These are phyloP conservation scores for Sphaerulina vaccinii DNA, from an alignment of 2,329 filamentous ascomycete species.

Conservation along the genomic window DNA sequence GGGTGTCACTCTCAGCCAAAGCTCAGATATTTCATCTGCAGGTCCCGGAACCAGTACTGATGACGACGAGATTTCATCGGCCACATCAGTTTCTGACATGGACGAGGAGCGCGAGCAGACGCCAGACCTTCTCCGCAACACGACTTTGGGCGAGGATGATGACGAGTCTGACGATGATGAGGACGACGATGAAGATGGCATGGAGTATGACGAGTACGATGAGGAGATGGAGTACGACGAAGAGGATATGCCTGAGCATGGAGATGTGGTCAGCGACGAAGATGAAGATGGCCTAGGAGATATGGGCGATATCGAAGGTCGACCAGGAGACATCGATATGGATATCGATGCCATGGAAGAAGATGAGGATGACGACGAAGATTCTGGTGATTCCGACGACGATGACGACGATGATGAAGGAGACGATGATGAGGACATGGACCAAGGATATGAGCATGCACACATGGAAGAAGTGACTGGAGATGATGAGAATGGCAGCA, in stretches of 20 bases:
- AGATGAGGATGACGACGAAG: constrained; percentile 58
- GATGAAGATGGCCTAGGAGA: constrained; percentile 77
- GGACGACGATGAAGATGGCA: constrained; percentile 74
- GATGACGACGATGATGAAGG: constrained; percentile 58
- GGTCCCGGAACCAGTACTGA: constrained; percentile 64
- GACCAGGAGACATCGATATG: constrained; percentile 68
- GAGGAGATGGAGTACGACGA: constrained; percentile 93
- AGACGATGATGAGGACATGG: constrained; percentile 61
- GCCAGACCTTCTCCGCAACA: constrained; percentile 94
- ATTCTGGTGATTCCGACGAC: constrained; percentile 60
- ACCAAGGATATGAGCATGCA: constrained; percentile 54
- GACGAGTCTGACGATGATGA: constrained; percentile 67
- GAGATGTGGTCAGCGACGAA: constrained; percentile 86
- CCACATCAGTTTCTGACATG: constrained; percentile 84
- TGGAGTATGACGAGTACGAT: constrained; percentile 87
- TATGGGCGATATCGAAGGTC: constrained; percentile 70
- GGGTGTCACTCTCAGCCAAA: constrained; percentile 79
- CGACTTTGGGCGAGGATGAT: constrained; percentile 82
- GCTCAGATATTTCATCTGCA: constrained; percentile 66
- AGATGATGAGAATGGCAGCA: constrained; percentile 49
- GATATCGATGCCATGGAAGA: constrained; percentile 74
- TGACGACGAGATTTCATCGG: constrained; percentile 84
- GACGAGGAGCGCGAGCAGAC: constrained; percentile 73
- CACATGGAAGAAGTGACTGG: constrained; percentile 49
- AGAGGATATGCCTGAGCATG: constrained; percentile 76